Percentiles rank a stretch among this genome's conserved stretches.
These are phyloP conservation scores for Russula abietina DNA, from an alignment of 768 basidiomycete species.

Conservation along the genomic window DNA sequence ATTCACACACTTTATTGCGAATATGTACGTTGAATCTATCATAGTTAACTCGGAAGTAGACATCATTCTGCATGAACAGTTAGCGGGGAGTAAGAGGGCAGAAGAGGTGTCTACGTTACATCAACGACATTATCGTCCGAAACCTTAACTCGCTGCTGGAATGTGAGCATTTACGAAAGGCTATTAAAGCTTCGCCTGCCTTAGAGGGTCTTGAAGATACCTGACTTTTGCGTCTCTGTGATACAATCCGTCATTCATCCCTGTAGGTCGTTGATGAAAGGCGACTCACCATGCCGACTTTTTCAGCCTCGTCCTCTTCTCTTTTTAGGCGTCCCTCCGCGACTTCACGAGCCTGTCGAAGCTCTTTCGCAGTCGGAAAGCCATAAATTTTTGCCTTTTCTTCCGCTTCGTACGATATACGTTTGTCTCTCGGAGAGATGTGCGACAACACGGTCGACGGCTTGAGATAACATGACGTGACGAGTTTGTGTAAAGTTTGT, in stretches of 20 bases:
- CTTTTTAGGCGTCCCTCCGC: slow-evolving; percentile 57
- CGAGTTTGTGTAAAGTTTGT: slow-evolving; percentile 62
- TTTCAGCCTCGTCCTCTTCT: slow-evolving; percentile 70
- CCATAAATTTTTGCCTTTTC: slow-evolving; percentile 68
- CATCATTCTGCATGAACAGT: slow-evolving; percentile 44
- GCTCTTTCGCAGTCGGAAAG: slow-evolving; percentile 75
- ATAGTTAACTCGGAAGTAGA: slow-evolving; percentile 84
- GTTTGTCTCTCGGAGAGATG: slow-evolving; percentile 71
- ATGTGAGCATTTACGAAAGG: not conserved
- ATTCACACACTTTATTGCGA: slow-evolving; percentile 65
- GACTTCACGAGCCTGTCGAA: slow-evolving; percentile 63
- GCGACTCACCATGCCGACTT: slow-evolving; percentile 59
- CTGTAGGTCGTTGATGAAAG: not conserved
- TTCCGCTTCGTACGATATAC: slow-evolving; percentile 73
- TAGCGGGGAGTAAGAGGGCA: not conserved
- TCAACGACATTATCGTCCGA: slow-evolving; percentile 58
- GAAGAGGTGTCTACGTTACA: slow-evolving; percentile 35
- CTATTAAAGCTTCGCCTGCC: slow-evolving; percentile 34
- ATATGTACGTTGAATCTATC: slow-evolving; percentile 83
- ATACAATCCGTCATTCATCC: not conserved
- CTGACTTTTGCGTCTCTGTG: slow-evolving; percentile 56
- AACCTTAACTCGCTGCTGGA: slow-evolving; percentile 39
- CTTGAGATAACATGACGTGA: slow-evolving; percentile 68
- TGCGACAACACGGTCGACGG: slow-evolving; percentile 75
- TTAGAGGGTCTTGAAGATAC: slow-evolving; percentile 46